Evolutionary conservation across 2,329 filamentous ascomycete species (phyloP).

Genomic region (Thielaviopsis punctulata): DNA sequence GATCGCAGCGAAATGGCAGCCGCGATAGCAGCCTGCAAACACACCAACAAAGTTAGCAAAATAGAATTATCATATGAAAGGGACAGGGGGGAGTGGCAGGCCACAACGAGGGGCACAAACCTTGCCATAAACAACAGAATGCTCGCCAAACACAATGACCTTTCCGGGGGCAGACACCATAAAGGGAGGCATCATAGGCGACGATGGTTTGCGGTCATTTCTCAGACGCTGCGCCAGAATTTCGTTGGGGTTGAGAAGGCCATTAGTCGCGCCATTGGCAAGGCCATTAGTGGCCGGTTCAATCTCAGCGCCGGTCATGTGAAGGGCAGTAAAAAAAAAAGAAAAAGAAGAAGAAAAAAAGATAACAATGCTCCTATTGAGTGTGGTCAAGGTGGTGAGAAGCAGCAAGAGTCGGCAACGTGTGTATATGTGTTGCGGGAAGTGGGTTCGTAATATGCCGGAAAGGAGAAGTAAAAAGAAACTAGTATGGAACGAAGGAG

Average conservation of each 20-base stretch:
- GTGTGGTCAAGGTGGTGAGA: neutral
- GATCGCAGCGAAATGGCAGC: constrained; percentile 89
- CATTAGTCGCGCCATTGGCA: constrained; percentile 10
- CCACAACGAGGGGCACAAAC: constrained; percentile 26
- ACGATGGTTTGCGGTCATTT: constrained; percentile 39
- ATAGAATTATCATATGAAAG: neutral
- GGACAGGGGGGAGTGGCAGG: neutral
- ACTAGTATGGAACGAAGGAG: neutral
- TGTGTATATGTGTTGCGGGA: neutral
- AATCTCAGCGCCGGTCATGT: neutral
- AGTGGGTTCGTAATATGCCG: neutral
- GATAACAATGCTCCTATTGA: neutral
- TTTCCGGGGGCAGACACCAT: constrained; percentile 98
- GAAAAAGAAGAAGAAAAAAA: neutral
- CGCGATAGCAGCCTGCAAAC: constrained; percentile 62
- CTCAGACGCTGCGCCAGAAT: constrained; percentile 21
- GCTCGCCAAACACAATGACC: constrained; percentile 95
- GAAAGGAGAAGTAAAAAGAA: constrained; percentile 2
- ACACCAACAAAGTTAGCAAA: constrained; percentile 2
- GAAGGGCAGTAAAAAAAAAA: neutral
- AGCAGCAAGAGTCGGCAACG: neutral
- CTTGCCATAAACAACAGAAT: constrained; percentile 95
- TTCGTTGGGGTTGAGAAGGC: constrained; percentile 21
- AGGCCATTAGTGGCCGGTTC: constrained; percentile 2
- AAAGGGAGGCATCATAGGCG: constrained; percentile 67